A percentile compares a stretch with the other conserved stretches of the same genome.
phyloP scores from a whole-genome alignment of 176 grass and related monocot species.

The Carex littledalei region DNA sequence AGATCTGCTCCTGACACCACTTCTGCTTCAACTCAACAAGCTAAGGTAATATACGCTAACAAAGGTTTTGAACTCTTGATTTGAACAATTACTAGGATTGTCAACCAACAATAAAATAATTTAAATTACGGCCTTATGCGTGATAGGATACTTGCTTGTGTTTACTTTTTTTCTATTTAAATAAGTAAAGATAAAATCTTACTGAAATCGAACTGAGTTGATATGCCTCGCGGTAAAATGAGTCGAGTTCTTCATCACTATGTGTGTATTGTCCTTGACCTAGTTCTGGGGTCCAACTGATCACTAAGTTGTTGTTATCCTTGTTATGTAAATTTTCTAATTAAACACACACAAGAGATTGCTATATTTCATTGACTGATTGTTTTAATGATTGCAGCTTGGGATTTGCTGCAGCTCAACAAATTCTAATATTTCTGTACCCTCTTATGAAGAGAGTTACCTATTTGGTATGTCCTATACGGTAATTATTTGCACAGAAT shows the following conservation, averaged over 20 bases:
- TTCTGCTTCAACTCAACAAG: neutral
- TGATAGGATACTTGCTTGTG: neutral
- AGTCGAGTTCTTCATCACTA: neutral
- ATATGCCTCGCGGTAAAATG: neutral
- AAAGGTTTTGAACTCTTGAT: neutral
- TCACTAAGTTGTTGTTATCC: neutral
- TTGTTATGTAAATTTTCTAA: neutral
- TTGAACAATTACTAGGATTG: neutral
- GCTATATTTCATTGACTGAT: neutral
- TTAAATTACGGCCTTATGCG: neutral
- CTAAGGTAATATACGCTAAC: neutral
- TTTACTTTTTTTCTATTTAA: neutral
- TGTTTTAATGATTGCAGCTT: neutral
- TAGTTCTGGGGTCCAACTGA: neutral
- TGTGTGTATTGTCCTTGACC: neutral
- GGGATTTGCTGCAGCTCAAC: neutral
- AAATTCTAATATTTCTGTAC: conserved; percentile 9
- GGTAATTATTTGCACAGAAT: neutral
- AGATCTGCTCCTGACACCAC: neutral
- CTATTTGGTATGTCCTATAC: conserved; percentile 36
- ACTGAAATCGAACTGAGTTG: neutral
- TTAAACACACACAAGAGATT: neutral
- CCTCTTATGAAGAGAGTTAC: conserved; percentile 46
- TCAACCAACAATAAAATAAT: neutral
- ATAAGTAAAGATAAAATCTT: neutral